Evolutionary conservation across 306 rosid species (phyloP), one percentile per base, ranked within the genome.

Genomic region (Corylus americana): DNA sequence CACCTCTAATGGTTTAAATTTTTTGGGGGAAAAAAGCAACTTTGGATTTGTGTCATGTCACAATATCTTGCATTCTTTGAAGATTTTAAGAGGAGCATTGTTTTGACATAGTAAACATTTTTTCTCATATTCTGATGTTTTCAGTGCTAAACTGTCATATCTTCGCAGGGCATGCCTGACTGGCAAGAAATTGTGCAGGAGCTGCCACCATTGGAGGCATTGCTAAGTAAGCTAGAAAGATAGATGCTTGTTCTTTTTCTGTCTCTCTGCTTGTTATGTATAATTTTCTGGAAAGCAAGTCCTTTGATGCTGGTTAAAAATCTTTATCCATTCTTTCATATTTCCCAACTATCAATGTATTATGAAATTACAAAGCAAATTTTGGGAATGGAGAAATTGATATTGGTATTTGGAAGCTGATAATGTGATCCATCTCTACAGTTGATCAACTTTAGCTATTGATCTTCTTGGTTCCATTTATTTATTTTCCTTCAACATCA

Each of bases 141-240:
- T 74, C 53, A 51, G 11, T 77, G 29, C 53, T 49, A 18, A 72
- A 50, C 54, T 55, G 29, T 45, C 49, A 55, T 68, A 64, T 50
- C 64, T 74, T 87, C 71, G 76, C 96, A 92, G 99, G 99, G 99
- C 61, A 88, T 93, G 91, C 99, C 99, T n/a, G 96, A 93, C 83
- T 93, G 99, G 99, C 81, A 76, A 85, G 84, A 95, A 88, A 93
- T 95, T 75, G 74, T 83, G 79, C 62, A 89, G 78, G 99, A 95
- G 92, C 89, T 95, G 37, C 99, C 99, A 35, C 91, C 90, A 55
- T 81, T 91, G 85, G 99, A 95, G 55, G 98, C 97, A 81, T 69
- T 95, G 76, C 82, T 95, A 54, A 93, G 99, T 90, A 95, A 91
- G 88, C 91, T 94, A 8, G 97, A 94, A 86, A 91, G 90, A 88